Evolutionary conservation across 164 flowering plant species (phyloP).

Genomic region (Umbilicus rupestris): DNA sequence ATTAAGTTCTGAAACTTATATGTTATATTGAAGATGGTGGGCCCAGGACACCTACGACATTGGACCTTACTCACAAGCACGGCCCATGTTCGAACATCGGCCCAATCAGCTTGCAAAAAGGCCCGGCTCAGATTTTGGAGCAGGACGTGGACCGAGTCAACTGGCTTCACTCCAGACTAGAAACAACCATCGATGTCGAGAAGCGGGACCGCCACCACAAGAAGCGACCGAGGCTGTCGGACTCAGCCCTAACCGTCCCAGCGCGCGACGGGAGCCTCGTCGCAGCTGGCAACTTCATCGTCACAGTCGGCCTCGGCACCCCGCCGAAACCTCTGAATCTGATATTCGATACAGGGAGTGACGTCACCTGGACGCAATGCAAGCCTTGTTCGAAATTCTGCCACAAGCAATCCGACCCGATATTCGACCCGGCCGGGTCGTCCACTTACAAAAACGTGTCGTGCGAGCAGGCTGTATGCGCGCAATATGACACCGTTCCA

Average conservation of each 20-base stretch:
- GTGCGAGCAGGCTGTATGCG: constrained; percentile 24
- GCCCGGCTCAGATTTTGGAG: constrained; percentile 25
- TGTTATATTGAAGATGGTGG: background rate
- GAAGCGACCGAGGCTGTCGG: background rate
- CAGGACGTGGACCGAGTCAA: constrained; percentile 45
- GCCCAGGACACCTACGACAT: background rate
- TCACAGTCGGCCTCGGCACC: constrained; percentile 56
- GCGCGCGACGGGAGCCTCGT: constrained; percentile 29
- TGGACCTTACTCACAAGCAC: constrained; percentile 24
- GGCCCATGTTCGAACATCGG: constrained; percentile 37
- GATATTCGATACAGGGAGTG: constrained; percentile 59
- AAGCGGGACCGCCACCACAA: constrained; percentile 1
- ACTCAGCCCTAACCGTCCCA: constrained; percentile 24
- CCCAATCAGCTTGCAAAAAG: no score
- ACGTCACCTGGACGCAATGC: constrained; percentile 65
- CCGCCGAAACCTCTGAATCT: constrained; percentile 37
- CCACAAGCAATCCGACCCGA: constrained; percentile 34
- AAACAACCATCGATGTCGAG: background rate
- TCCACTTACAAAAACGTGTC: constrained; percentile 26
- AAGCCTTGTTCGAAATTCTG: constrained; percentile 37
- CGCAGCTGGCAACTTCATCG: constrained; percentile 41
- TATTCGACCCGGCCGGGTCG: constrained; percentile 31
- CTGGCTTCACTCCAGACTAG: constrained; percentile 26
- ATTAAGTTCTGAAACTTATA: no score
- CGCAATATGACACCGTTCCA: constrained; percentile 24